Evolutionary conservation across 78 protist genomes (phyloP), one percentile per base, ranked within the genome.

Genomic region (Blattamonas nauphoetae): DNA sequence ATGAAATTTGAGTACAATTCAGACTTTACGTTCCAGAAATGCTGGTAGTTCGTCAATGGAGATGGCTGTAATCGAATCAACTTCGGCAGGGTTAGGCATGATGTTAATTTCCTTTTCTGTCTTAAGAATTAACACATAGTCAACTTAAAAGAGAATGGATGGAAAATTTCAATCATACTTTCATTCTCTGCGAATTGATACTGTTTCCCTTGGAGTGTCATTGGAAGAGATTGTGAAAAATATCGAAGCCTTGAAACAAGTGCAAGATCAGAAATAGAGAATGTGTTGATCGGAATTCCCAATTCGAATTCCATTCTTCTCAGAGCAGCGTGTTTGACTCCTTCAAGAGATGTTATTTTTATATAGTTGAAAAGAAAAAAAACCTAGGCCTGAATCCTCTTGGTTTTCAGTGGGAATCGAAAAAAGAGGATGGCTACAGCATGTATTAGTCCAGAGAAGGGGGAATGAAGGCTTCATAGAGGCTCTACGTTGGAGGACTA

Each of bases 351-450:
- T 79, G 4, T 5, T 6, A n/a, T 79, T 6, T 79, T 79, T 6
- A 36, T 5, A 79, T 33, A 21, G 41, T 21, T 21, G 41, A 38
- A n/a, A n/a, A n/a, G 11, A 6, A 79, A 79, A 79, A 36, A 21
- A 38, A 79, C 43, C 6, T 21, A 38, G 45, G 6, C 45, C 83
- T 21, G 21, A 11, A 21, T 79, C 6, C 4, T n/a, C 11, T 32
- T 36, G 42, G 41, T 5, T 5, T 21, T 6, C 21, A 4, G 33
- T 6, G 43, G 6, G 43, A 21, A 33, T 79, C 32, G 83, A 21
- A 79, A 33, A 79, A 21, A 79, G 83, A 6, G 83, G 83, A 79
- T 79, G 83, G 41, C 83, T 79, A 79, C 83, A 79, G 38, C 85
- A 82, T 3, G 85, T 82, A 42, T 82, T 82, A 11, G 85, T 42